phyloP scores from a whole-genome alignment of 164 flowering plant genomes.

The Euptelea pleiosperma region DNA sequence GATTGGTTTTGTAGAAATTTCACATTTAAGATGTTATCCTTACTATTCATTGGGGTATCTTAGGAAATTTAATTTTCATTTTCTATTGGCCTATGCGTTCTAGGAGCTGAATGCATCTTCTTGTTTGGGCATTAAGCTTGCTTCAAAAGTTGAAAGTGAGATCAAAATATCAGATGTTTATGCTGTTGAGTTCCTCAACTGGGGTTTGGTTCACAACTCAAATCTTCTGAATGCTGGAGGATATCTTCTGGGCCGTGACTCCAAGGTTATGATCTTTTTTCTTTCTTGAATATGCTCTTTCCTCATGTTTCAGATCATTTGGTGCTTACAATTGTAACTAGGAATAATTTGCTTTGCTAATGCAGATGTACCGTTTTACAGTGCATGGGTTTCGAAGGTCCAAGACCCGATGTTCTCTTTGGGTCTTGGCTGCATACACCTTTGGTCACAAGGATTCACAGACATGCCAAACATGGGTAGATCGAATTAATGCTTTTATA shows the following conservation, averaged over 20 bases:
- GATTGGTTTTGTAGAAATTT: background rate
- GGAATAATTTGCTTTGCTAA: slow-evolving; percentile 12
- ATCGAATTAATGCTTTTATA: slow-evolving; percentile 42
- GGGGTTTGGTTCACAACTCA: slow-evolving; percentile 53
- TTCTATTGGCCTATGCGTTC: slow-evolving; percentile 4
- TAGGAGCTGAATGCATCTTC: slow-evolving; percentile 33
- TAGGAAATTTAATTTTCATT: background rate
- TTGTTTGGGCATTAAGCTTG: slow-evolving; percentile 47
- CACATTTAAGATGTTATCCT: background rate
- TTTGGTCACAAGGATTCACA: slow-evolving; percentile 66
- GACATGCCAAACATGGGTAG: slow-evolving; percentile 66
- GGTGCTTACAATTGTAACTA: background rate
- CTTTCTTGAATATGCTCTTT: background rate
- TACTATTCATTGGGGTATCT: background rate
- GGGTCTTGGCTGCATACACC: slow-evolving; percentile 43
- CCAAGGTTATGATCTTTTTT: slow-evolving; percentile 42
- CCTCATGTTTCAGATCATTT: background rate
- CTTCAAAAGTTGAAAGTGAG: slow-evolving; percentile 31
- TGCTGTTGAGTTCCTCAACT: slow-evolving; percentile 54
- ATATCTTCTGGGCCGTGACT: slow-evolving; percentile 27
- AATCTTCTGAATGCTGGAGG: slow-evolving; percentile 30
- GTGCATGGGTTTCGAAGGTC: slow-evolving; percentile 63
- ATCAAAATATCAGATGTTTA: slow-evolving; percentile 61
- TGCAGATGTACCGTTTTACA: slow-evolving; percentile 77
- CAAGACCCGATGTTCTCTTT: slow-evolving; percentile 43